Conservation (phyloP, 2,329 filamentous ascomycete genomes). For the Botrytis fragariae region DNA sequence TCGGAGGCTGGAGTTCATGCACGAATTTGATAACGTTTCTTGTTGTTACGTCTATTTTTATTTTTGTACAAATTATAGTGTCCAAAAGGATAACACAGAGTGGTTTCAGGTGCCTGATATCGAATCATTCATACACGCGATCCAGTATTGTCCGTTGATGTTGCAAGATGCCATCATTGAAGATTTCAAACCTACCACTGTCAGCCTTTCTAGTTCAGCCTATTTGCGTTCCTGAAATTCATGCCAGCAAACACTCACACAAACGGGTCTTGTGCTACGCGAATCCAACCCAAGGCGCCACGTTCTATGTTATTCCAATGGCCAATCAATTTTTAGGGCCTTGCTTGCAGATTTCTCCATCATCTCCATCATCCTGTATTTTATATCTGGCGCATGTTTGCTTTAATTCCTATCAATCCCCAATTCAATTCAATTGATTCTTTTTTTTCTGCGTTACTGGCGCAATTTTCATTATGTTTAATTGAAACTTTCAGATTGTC, state of each 20-base stretch:
- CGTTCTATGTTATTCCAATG: constrained; percentile 13
- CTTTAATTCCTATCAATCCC: background rate
- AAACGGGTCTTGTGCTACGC: constrained; percentile 8
- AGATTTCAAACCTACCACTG: background rate
- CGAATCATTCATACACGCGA: constrained; percentile 8
- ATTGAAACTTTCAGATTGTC: background rate
- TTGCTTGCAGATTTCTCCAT: background rate
- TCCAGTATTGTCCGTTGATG: background rate
- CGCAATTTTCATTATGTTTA: background rate
- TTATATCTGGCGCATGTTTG: background rate
- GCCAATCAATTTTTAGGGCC: constrained; percentile 20
- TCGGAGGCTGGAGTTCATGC: background rate
- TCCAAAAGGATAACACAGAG: background rate
- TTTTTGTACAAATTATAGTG: background rate
- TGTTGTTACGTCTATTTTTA: background rate
- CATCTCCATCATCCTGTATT: background rate
- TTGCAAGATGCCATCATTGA: background rate
- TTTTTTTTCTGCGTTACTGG: background rate
- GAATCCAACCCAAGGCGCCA: constrained; percentile 20
- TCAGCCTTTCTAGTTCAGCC: background rate
- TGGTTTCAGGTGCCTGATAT: background rate
- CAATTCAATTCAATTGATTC: constrained; percentile 4
- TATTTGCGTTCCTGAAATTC: background rate
- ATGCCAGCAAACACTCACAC: constrained; percentile 25
- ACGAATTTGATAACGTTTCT: background rate